These are phyloP conservation scores for Cutaneotrichosporon mucoides DNA, from an alignment of 1,284 basidiomycete species.

Conservation along the genomic window DNA sequence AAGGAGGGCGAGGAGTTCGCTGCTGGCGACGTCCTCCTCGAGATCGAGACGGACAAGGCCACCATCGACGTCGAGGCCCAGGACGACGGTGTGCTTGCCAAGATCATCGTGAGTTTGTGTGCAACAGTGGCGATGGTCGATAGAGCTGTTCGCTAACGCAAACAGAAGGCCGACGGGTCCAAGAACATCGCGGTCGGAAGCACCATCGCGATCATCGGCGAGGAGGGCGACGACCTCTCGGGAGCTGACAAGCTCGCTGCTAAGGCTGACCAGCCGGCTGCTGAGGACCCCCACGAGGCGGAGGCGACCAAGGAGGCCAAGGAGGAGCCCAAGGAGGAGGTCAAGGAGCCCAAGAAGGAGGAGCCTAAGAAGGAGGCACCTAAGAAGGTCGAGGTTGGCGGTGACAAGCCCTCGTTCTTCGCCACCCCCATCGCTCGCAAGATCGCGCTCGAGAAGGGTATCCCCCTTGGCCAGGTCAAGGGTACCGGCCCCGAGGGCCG, in stretches of 20 bases:
- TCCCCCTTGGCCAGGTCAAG: slow-evolving; percentile 86
- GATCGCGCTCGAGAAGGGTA: slow-evolving; percentile 89
- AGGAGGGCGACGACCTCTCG: slow-evolving; percentile 90
- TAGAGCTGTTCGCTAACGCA: slow-evolving; percentile 4
- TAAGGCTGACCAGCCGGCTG: slow-evolving; percentile 42
- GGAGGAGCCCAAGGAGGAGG: slow-evolving; percentile 46
- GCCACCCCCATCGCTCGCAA: slow-evolving; percentile 94
- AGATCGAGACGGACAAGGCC: slow-evolving; percentile 97
- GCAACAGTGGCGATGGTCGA: too few relatives aligned
- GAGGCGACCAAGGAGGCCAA: slow-evolving; percentile 19
- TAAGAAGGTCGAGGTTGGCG: slow-evolving; percentile 12
- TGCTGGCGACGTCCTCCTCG: slow-evolving; percentile 76
- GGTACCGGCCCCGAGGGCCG: slow-evolving; percentile 91
- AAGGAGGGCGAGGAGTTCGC: slow-evolving; percentile 87
- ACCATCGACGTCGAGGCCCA: slow-evolving; percentile 99
- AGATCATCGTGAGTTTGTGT: slow-evolving; percentile 59
- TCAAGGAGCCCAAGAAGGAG: slow-evolving; percentile 51
- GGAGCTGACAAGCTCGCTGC: slow-evolving; percentile 73
- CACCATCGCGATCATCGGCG: slow-evolving; percentile 82
- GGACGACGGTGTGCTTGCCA: slow-evolving; percentile 91
- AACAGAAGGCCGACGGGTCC: slow-evolving; percentile 60
- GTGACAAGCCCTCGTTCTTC: slow-evolving; percentile 67
- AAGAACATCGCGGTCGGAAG: slow-evolving; percentile 83
- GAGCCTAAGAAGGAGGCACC: slow-evolving; percentile 33
- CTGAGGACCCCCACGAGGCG: slow-evolving; percentile 45